Conservation (phyloP, 192 early-diverging fungal species). For the Thoreauomyces humboldtii region DNA sequence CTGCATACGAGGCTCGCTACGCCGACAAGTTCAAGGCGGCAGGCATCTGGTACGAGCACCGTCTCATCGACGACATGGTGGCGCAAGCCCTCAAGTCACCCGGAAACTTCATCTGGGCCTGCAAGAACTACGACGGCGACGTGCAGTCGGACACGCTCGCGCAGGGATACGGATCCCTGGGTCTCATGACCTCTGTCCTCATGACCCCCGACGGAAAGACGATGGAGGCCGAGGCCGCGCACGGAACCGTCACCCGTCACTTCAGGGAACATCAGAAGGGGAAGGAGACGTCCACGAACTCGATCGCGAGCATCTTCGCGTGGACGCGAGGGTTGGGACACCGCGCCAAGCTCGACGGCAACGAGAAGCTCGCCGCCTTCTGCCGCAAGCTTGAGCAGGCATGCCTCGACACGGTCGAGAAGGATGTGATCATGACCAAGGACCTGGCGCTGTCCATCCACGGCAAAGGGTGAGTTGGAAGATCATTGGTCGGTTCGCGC, state of each 20-base stretch:
- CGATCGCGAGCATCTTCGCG: constrained; percentile 95
- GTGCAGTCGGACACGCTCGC: constrained; percentile 95
- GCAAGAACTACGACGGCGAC: constrained; percentile 95
- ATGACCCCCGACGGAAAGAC: constrained; percentile 90
- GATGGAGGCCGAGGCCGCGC: constrained; percentile 93
- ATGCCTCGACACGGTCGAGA: constrained; percentile 85
- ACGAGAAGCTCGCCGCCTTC: constrained; percentile 71
- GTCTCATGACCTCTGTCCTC: constrained; percentile 96
- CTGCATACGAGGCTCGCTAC: constrained; percentile 85
- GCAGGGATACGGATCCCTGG: constrained; percentile 91
- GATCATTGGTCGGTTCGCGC: too few relatives aligned
- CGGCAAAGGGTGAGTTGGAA: constrained; percentile 61
- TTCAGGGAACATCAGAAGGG: constrained; percentile 95
- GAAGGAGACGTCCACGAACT: constrained; percentile 90
- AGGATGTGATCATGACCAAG: constrained; percentile 91
- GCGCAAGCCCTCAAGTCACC: constrained; percentile 94
- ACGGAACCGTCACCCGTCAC: constrained; percentile 95
- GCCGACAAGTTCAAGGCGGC: constrained; percentile 72
- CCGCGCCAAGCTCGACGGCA: constrained; percentile 90
- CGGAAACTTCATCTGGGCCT: constrained; percentile 91
- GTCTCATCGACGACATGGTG: constrained; percentile 98
- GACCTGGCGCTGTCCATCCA: constrained; percentile 95
- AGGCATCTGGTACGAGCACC: constrained; percentile 98
- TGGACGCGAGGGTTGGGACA: constrained; percentile 86
- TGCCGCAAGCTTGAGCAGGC: constrained; percentile 78